Base-by-base conservation (phyloP, 1,284 basidiomycete genomes). In the Inonotus hispidus region DNA sequence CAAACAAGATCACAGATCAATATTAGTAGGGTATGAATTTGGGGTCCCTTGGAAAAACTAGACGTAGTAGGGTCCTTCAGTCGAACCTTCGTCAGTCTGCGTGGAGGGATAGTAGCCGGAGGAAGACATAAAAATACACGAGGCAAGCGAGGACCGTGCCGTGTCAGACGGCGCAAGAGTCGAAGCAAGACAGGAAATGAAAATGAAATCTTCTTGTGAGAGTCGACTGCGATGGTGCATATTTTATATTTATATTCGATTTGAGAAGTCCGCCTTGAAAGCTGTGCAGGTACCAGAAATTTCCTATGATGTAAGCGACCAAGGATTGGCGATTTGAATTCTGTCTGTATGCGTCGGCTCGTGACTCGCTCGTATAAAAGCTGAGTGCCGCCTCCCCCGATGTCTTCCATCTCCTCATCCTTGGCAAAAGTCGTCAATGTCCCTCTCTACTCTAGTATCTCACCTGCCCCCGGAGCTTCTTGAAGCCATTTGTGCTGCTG, bases 381-480 rank as follows among this genome's bases (percentile, higher is more conserved):
- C n/a, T 38, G n/a, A 19, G 21, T 27, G 16, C 41, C 45, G 13
- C 56, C 5, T 14, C 37, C 11, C 16, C 27, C 50, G 25, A 46
- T 37, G n/a, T 16, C 35, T 23, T n/a, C 14, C 38, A 45, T 6
- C 10, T 27, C 50, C 49, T 25, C 35, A 27, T 29, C 41, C 3
- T 43, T 27, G 41, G 27, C 35, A 56, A 46, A n/a, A 8, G 23
- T 25, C 47, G 23, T 14, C 47, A 27, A 23, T 41, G 27, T 21
- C 29, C 19, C 38, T 39, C 29, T 19, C 60, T 16, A 53, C 38
- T 39, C 46, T 64, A 29, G 67, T 72, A 19, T 62, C 65, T 58
- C 58, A 60, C 25, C 75, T 70, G 70, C 88, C 89, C 13, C 77
- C 83, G 6, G 89, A 92, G 68, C 71, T 92, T 14, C 77, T 89